A percentile compares a stretch with the other conserved stretches of the same genome.
Evolutionary conservation across 306 rosid species (phyloP).

Genomic region (Medicago ruthenica): DNA sequence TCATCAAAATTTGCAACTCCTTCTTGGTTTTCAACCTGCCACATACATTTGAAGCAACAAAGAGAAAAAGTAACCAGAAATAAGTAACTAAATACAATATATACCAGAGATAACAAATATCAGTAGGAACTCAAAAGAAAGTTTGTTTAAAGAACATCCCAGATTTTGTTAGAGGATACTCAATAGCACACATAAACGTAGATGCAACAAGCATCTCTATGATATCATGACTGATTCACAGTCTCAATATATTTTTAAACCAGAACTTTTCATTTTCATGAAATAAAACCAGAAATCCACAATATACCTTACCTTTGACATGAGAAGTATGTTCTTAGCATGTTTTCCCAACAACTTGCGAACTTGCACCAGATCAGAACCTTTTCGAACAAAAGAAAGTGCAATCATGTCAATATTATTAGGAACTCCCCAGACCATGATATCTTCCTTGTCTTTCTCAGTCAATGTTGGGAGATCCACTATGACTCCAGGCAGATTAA

Average conservation of each 20-base stretch:
- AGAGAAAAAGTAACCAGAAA: neutral
- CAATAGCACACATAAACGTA: neutral
- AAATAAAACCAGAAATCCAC: conserved; percentile 7
- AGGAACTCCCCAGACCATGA: conserved; percentile 87
- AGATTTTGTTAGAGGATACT: conserved; percentile 10
- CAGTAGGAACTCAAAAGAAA: neutral
- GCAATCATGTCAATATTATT: conserved; percentile 96
- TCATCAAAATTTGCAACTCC: conserved; percentile 99
- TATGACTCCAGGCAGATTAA: conserved; percentile 89
- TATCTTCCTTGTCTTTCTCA: conserved; percentile 92
- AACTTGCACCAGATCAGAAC: conserved; percentile 88
- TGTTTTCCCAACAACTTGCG: conserved; percentile 83
- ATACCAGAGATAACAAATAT: conserved; percentile 11
- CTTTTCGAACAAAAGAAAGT: conserved; percentile 92
- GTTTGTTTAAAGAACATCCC: conserved; percentile 19
- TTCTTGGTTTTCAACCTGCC: conserved; percentile 96
- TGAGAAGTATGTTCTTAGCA: conserved; percentile 87
- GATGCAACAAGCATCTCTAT: conserved; percentile 33
- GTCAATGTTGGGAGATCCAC: conserved; percentile 98
- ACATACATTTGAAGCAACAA: conserved; percentile 30
- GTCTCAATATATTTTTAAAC: too few relatives aligned
- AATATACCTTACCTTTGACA: conserved; percentile 82
- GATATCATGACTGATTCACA: conserved; percentile 9
- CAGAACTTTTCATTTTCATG: neutral
- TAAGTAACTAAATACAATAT: conserved; percentile 8